Evolutionary conservation across 768 basidiomycete genomes (phyloP), one percentile per base, ranked within the genome.

Genomic region (Clitopilus hobsonii): DNA sequence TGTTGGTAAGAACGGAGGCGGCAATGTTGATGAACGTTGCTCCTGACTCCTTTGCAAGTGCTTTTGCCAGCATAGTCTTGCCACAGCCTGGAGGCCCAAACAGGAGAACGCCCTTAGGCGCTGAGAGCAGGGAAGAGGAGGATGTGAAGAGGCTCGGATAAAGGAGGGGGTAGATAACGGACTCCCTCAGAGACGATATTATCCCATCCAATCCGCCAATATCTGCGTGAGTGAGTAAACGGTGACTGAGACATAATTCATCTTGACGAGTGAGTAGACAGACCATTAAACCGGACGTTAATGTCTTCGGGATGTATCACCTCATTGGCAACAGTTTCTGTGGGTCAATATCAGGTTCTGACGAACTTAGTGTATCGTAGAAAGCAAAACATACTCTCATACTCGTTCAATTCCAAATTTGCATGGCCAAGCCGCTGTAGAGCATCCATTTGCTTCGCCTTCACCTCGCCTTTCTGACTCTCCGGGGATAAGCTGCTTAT

Each of bases 21-120:
- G 76, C 74, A 50, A 78, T 78, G 65, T 78, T 78, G 69, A 98
- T 96, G 67, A 99, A 99, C 0, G 94, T 96, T 6, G 97, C 97
- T 16, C 93, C 91, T 2, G 90, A 93, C 74, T 99, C 95, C 67
- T 96, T 97, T 11, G 97, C 97, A 6, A 99, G 80, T 1, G 96
- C 96, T 67, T 96, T 96, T 1, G 97, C 97, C n/a, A 99, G 80
- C 94, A 99, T 95, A 1, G 97, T 98, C 76, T 99, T 99, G 23
- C 97, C 97, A 60, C 97, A 99, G 5, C 97, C 96, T 1, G 97
- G 97, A 38, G 95, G 97, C 0, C 97, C 97, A 62, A 91, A 96
- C 18, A 99, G 81, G 16, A 98, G 79, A 7, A 98, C 96, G 11
- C 97, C 97, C 67, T 98, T 98, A 0, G 97, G 97, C 4, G 97